Evolutionary conservation across 1,139 yeast genomes (phyloP), one percentile per base, ranked within the genome.

Genomic region (Pichia sp.): DNA sequence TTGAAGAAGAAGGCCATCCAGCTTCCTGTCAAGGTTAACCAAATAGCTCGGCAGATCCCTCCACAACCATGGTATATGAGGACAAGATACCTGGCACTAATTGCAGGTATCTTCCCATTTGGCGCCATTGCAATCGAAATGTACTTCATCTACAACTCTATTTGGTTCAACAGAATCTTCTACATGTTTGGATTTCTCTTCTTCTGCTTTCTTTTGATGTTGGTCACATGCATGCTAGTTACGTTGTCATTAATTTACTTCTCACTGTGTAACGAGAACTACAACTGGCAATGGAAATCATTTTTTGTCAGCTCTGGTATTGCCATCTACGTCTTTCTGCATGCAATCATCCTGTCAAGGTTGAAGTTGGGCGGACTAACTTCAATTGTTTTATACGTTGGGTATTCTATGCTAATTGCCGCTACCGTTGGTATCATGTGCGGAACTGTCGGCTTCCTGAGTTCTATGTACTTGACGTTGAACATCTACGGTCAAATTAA

Each of bases 151-250:
- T 84, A 87, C 74, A 81, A 90, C 55, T 90, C 97, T 34, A 75
- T 93, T 62, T 93, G 99, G 99, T 90, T 89, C 73, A 92, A 89
- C 77, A 81, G 90, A 70, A 85, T 93, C 61, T 93, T 84, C 75
- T 93, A 92, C 76, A 93, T 93, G 98, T 93, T 93, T 77, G 99
- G 99, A 26, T 93, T 93, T 77, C 76, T 93, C 64, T 89, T 93
- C 71, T 83, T 92, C 72, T 90, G 97, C 65, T 85, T 90, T 68
- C 62, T 87, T 29, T 77, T 93, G 67, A 87, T 90, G 90, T 75
- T 89, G 15, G 67, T 87, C 64, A 90, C 97, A 10, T 87, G 97
- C 7, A 78, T 88, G 19, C 77, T 93, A 60, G 90, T 90, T 47
- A 85, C 97, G 0, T 75, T 90, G 23, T 76, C 93, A 64, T 80